Evolutionary conservation across 257 asterid genomes (phyloP), one percentile per base, ranked within the genome.

Genomic region (Gynochthodes officinalis): DNA sequence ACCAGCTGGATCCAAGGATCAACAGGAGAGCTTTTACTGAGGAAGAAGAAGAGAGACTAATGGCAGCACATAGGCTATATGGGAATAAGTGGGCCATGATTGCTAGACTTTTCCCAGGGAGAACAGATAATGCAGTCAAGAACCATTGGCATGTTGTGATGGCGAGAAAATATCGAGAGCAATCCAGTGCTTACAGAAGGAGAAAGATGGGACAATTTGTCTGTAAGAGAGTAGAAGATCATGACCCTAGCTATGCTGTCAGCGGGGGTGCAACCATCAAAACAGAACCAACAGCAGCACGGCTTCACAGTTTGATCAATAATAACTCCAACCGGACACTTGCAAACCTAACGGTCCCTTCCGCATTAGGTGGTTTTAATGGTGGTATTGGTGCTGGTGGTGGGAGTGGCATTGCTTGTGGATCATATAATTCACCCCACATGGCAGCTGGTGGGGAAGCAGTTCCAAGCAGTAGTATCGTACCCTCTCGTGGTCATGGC

Each of bases 41-140:
- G 74, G 98, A 92, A 58, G 98, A 92, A 71, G 98, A 92, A 39
- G 96, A 90, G 77, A 77, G 98, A 50, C 71, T 92, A 55, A 88
- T 92, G 96, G 94, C 96, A 32, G 98, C 98, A n/a, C 98, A 92
- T 49, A 81, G 94, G 12, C 60, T 92, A 23, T 92, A 92, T 63
- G 98, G 98, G 1, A 92, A 92, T 88, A 92, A 90, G 69, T 92
- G 98, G 98, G 96, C 98, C 0, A 87, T 92, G 96, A 92, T 92
- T 40, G 91, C 98, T 6, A 83, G 98, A 77, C 78, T 92, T 11
- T 92, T 92, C 69, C 98, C 96, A 6, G 98, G 98, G 0, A 84
- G 98, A 77, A 92, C 98, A 30, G 98, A 92, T 78, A 92, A 92
- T 75, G 91, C 98, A 2, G 98, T 92, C 5, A 92, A 92, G 85